Evolutionary conservation across 164 flowering plant genomes (phyloP).

Genomic region (Sextonia rubra): DNA sequence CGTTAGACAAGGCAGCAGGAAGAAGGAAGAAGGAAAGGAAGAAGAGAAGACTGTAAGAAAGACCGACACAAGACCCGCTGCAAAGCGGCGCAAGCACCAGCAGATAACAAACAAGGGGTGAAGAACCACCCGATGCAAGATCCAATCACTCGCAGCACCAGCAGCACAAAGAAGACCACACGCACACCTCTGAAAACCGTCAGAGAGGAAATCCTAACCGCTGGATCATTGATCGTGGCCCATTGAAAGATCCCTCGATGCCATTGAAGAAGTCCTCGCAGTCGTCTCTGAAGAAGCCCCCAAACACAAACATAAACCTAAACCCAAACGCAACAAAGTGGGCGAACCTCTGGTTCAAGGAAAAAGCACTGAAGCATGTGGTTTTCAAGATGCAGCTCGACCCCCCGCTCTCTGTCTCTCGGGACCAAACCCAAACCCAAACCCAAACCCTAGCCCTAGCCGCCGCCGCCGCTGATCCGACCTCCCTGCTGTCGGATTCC

Average conservation of each 20-base stretch:
- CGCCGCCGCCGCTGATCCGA: conserved; percentile 29
- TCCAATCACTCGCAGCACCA: too few species aligned
- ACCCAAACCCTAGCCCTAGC: not conserved
- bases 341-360: conserved; percentile 28
- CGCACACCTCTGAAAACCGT: too few species aligned
- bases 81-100: too few species aligned
- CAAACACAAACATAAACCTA: conserved; percentile 4
- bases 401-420: conserved; percentile 3
- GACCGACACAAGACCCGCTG: too few species aligned
- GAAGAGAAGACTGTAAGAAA: too few species aligned
- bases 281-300: conserved; percentile 12
- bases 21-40: too few species aligned
- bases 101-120: too few species aligned
- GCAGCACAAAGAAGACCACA: too few species aligned
- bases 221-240: not conserved
- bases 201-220: too few species aligned
- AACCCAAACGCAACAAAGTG: not conserved
- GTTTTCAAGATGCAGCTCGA: conserved; percentile 35
- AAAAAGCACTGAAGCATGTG: conserved; percentile 30
- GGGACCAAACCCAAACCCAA: not conserved
- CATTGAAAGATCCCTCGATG: not conserved
- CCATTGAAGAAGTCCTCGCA: not conserved
- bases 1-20: too few species aligned
- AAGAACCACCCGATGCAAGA: too few species aligned
- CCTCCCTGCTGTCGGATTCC: conserved; percentile 54